Evolutionary conservation across 2,329 filamentous ascomycete species (phyloP).

Genomic region (Aspergillus aculeatinus): DNA sequence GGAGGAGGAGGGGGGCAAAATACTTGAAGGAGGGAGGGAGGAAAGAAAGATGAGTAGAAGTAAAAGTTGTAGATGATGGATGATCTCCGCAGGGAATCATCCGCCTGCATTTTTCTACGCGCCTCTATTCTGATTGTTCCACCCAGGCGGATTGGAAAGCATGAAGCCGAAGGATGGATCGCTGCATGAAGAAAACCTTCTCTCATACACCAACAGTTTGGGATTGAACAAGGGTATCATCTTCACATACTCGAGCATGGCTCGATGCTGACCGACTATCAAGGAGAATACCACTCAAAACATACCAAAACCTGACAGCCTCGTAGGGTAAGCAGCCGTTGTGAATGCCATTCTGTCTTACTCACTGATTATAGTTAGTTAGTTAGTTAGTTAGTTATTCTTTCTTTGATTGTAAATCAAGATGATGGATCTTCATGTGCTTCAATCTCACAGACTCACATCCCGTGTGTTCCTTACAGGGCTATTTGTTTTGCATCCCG

Average conservation of each 20-base stretch:
- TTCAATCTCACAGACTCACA: too few relatives aligned
- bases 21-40: neutral
- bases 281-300: neutral
- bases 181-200: constrained; percentile 3
- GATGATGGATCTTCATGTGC: too few relatives aligned
- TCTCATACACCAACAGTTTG: constrained; percentile 22
- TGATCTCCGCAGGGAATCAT: neutral
- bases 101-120: neutral
- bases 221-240: constrained; percentile 14
- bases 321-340: too few relatives aligned
- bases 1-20: neutral
- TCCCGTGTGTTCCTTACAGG: too few relatives aligned
- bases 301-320: neutral
- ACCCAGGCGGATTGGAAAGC: constrained; percentile 2
- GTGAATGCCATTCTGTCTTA: too few relatives aligned
- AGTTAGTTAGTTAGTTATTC: too few relatives aligned
- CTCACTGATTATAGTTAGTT: too few relatives aligned
- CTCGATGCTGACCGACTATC: too few relatives aligned
- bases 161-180: neutral
- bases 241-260: neutral
- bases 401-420: too few relatives aligned
- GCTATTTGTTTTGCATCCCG: neutral
- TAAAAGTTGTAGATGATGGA: neutral
- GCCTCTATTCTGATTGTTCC: neutral
- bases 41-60: neutral